Evolutionary conservation across 306 rosid genomes (phyloP), one percentile per base, ranked within the genome.

Genomic region (Vigna mungo): DNA sequence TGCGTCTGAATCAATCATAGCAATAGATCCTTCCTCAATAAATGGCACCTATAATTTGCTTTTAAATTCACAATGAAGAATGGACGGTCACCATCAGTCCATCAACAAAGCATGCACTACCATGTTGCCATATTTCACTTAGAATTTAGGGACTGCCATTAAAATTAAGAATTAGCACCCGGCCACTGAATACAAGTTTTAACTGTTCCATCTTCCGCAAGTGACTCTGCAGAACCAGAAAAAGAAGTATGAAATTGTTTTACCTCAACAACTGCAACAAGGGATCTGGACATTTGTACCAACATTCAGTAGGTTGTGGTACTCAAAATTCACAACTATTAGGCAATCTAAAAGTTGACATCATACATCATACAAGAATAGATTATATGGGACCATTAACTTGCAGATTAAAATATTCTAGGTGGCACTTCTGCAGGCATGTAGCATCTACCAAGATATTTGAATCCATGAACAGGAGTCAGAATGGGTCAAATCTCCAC

Each of bases 401-500:
- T 55, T 67, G 83, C 48, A 64, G 78, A 82, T 59, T 68, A 67
- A 58, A 77, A 68, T 68, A 81, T 21, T 76, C 37, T 62, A 63
- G 54, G 60, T 76, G 74, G 83, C 69, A 82, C 69, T 72, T 65
- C 71, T 68, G 74, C 70, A 78, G 86, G 70, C 82, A 78, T 74
- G 51, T 41, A 81, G 73, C 71, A 79, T 69, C 81, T 80, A 62
- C 78, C 39, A 81, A 71, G 68, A 77, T 39, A 81, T 77, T 69
- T 66, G 75, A 47, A 80, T 47, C 23, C 58, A 77, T 47, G 46
- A 69, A 72, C 55, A 72, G 61, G 32, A 61, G 72, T 72, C 54
- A 47, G 61, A 37, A 71, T 74, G 70, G 62, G 87, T 80, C 85
- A 78, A 82, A 83, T 79, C 79, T 69, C 85, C 82, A 83, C 89